A percentile compares a stretch with the other conserved stretches of the same genome.
Conservation (phyloP, 2,329 filamentous ascomycete genomes). For the Grosmannia clavigera region DNA sequence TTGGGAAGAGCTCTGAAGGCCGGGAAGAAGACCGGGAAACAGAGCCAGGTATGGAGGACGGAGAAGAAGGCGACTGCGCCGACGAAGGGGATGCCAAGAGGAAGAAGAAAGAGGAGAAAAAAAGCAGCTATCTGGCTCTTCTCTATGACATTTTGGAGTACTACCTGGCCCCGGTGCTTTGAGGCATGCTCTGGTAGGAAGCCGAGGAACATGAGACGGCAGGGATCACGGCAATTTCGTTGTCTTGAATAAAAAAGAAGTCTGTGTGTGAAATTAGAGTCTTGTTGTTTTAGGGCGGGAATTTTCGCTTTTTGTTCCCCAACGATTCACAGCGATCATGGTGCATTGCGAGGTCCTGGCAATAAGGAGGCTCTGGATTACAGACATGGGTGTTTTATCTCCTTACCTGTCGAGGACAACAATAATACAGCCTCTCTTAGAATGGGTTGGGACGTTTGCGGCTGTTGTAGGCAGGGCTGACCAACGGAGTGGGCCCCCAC, state of each 20-base stretch:
- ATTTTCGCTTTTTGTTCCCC: background rate
- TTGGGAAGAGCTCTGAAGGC: background rate
- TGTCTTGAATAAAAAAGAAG: background rate
- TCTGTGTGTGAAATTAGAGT: background rate
- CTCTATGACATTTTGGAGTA: constrained; percentile 43
- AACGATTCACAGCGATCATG: background rate
- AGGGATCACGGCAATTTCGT: no score
- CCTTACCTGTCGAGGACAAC: background rate
- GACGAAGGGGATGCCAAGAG: constrained; percentile 7
- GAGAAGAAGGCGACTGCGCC: constrained; percentile 17
- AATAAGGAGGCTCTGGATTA: background rate
- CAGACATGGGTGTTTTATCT: background rate
- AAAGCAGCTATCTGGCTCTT: constrained; percentile 29
- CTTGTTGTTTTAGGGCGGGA: background rate
- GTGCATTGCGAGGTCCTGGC: background rate
- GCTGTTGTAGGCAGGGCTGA: background rate
- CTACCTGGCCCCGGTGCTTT: constrained; percentile 39
- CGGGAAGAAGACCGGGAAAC: background rate
- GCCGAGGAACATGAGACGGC: background rate
- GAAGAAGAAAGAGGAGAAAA: constrained; percentile 11
- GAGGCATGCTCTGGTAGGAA: background rate
- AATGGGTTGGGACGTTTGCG: background rate
- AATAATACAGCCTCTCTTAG: background rate
- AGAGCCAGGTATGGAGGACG: constrained; percentile 13
- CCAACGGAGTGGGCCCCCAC: background rate